phyloP scores from a whole-genome alignment of 768 basidiomycete genomes.

The Exidia glandulosa region DNA sequence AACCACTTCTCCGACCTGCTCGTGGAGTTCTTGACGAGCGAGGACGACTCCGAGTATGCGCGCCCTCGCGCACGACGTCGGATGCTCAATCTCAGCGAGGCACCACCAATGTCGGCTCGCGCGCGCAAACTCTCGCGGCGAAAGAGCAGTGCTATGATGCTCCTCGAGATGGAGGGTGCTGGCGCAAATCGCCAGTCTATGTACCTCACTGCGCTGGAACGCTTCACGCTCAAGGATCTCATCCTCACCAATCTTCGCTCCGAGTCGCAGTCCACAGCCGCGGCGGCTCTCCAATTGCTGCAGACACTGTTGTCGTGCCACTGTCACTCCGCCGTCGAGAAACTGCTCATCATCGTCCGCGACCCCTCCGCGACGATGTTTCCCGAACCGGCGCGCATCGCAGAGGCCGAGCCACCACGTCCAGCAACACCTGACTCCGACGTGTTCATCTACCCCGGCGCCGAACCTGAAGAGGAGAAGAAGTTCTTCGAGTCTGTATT shows the following conservation, averaged over 20 bases:
- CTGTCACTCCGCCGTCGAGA: conserved; percentile 50
- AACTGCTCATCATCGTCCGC: conserved; percentile 57
- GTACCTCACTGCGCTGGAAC: conserved; percentile 79
- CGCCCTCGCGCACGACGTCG: conserved; percentile 18
- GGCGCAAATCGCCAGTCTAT: conserved; percentile 52
- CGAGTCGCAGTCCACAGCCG: conserved; percentile 47
- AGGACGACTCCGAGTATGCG: conserved; percentile 62
- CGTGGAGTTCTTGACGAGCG: conserved; percentile 71
- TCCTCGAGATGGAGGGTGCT: conserved; percentile 78
- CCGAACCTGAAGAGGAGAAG: conserved; percentile 28
- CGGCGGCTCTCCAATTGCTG: conserved; percentile 72
- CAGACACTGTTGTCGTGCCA: conserved; percentile 64
- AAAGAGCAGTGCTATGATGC: conserved; percentile 83
- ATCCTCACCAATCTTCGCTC: conserved; percentile 71
- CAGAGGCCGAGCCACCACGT: conserved; percentile 2
- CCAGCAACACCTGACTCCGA: conserved; percentile 31
- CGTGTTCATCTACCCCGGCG: conserved; percentile 31
- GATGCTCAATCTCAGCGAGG: not conserved
- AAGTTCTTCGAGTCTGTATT: conserved; percentile 4
- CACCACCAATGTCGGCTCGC: conserved; percentile 9
- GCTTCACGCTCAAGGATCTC: conserved; percentile 88
- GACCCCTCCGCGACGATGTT: conserved; percentile 68
- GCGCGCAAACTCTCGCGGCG: conserved; percentile 40
- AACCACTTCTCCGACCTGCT: conserved; percentile 58
- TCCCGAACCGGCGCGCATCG: conserved; percentile 43